Base-by-base conservation (phyloP, 1,139 yeast genomes). In the Sugiyamaella sp. region DNA sequence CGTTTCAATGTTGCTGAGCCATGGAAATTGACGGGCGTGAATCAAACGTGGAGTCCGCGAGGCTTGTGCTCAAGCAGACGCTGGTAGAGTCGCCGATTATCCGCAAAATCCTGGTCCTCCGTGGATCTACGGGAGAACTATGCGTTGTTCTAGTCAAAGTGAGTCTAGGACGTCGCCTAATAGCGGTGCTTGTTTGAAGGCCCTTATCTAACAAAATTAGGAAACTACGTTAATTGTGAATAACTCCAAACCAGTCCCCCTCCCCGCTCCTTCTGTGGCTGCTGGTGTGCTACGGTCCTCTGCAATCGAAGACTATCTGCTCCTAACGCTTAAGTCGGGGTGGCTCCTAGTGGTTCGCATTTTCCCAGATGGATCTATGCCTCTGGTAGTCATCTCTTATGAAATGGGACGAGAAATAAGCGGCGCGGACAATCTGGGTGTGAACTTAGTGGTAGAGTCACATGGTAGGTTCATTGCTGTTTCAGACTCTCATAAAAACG, bases 271-370 rank as follows among this genome's bases (percentile, higher is more conserved):
- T 8, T 45, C 56, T 2, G 27, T 52, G 17, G 29, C 52, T 8
- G 54, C 49, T 3, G 47, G 41, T 3, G 50, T 54, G 5, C 29
- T 56, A n/a, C 42, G 37, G 19, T 46, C 54, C n/a, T 22, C 48
- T 1, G 14, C 48, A 17, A 44, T 43, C 1, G 61, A 57, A 17
- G 61, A 58, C 41, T 41, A 53, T 12, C 33, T 58, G 14, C 32
- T 57, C n/a, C 24, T 58, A 16, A 49, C 55, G n/a, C 27, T 55
- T 4, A 41, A 49, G n/a, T 46, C 57, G 4, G 58, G 57, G 21
- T 54, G 53, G 52, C 16, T 58, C 10, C 50, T 58, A 2, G 39
- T 56, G 3, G 37, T 55, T 3, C 29, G 51, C 2, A 41, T 48
- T 19, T 48, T 40, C 32, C 46, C 51, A n/a, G 22, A 48, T 48